A percentile compares a stretch with the other conserved stretches of the same genome.
Evolutionary conservation across 257 asterid genomes (phyloP).

Genomic region (Paulownia fortunei): DNA sequence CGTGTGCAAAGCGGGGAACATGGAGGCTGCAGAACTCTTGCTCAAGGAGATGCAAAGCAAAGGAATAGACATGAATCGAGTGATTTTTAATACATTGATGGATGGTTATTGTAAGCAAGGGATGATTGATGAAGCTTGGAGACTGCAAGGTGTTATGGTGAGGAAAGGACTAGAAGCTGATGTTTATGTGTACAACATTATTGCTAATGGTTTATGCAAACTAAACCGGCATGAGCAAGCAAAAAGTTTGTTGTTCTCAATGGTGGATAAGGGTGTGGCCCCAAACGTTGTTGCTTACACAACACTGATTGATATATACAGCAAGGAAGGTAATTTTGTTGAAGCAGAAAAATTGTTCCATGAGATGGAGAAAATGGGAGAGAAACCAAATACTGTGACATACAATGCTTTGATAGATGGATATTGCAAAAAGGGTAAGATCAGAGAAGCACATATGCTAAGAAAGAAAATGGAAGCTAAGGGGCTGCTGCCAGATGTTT

Average conservation of each 20-base stretch:
- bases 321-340: conserved; percentile 68
- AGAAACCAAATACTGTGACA: conserved; percentile 51
- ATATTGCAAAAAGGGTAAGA: conserved; percentile 59
- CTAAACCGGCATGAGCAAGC: conserved; percentile 71
- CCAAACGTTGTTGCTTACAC: conserved; percentile 65
- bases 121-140: conserved; percentile 74
- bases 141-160: conserved; percentile 64
- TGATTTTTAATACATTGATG: conserved; percentile 77
- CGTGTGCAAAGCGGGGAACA: conserved; percentile 68
- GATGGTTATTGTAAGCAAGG: conserved; percentile 91
- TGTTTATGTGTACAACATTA: conserved; percentile 59
- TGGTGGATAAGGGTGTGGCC: conserved; percentile 66
- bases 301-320: conserved; percentile 58
- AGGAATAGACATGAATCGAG: conserved; percentile 65
- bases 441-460: conserved; percentile 47
- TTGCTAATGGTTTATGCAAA: conserved; percentile 72
- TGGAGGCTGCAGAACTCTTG: conserved; percentile 68
- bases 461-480: conserved; percentile 58
- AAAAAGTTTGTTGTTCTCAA: conserved; percentile 57
- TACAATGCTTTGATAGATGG: conserved; percentile 65
- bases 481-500: conserved; percentile 64
- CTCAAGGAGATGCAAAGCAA: conserved; percentile 80
- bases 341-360: conserved; percentile 52
- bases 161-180: conserved; percentile 76
- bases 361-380: conserved; percentile 61